phyloP scores from a whole-genome alignment of 1,139 yeast genomes.

The Candida neerlandica region DNA sequence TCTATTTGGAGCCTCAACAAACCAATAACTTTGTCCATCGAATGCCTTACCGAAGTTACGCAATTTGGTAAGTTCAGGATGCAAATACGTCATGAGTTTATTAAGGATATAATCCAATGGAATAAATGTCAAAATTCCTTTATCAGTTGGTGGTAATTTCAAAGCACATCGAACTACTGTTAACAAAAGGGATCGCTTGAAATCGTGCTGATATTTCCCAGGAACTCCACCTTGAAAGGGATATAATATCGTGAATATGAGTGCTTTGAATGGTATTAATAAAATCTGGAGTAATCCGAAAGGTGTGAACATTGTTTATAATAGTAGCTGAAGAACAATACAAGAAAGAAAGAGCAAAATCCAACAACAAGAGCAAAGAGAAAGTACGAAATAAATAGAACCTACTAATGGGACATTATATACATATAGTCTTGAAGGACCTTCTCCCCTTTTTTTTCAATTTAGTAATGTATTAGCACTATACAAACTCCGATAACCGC shows the following conservation, averaged over 20 bases:
- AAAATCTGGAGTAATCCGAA: neutral
- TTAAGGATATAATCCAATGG: conserved; percentile 9
- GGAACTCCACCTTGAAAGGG: conserved; percentile 4
- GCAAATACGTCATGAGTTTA: conserved; percentile 7
- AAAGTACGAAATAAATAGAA: too few species aligned
- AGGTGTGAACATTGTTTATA: conserved; percentile 1
- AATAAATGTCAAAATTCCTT: conserved; percentile 2
- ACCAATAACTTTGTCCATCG: conserved; percentile 39
- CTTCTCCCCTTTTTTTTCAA: neutral
- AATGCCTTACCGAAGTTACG: conserved; percentile 38
- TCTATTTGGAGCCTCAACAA: conserved; percentile 32
- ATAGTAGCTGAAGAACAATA: neutral
- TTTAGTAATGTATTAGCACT: conserved; percentile 1
- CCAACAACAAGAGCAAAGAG: too few species aligned
- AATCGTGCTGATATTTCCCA: conserved; percentile 4
- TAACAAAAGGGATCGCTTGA: neutral
- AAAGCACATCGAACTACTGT: neutral
- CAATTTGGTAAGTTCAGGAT: conserved; percentile 16
- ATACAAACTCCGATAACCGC: neutral
- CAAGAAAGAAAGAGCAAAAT: neutral
- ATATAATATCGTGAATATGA: neutral
- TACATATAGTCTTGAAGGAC: neutral
- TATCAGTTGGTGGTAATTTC: neutral
- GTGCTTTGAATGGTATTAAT: neutral
- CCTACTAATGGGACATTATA: too few species aligned